phyloP scores from a whole-genome alignment of 139 green algal species.

The Chlamydomonas urium region DNA sequence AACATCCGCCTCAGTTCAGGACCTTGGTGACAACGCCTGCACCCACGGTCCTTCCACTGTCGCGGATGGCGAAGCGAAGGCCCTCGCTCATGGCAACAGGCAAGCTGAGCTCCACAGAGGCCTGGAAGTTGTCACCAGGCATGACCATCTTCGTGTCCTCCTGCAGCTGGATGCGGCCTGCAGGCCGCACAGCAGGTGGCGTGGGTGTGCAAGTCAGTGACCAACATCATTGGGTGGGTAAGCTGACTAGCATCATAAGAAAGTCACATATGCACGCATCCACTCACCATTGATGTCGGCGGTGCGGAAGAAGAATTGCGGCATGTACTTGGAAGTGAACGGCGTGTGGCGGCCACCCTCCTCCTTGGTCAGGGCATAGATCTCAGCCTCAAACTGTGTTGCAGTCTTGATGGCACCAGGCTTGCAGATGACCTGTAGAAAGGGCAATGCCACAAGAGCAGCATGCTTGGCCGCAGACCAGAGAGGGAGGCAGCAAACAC shows the following conservation, averaged over 20 bases:
- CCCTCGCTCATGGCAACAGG: slow-evolving; percentile 80
- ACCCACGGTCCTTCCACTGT: slow-evolving; percentile 92
- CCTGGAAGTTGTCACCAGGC: slow-evolving; percentile 95
- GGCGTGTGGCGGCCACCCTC: slow-evolving; percentile 97
- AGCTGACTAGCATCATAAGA: too few species aligned
- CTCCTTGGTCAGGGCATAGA: slow-evolving; percentile 97
- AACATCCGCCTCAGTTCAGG: slow-evolving; percentile 27
- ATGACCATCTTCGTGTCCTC: slow-evolving; percentile 94
- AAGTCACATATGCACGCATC: too few species aligned
- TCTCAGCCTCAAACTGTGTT: slow-evolving; percentile 74
- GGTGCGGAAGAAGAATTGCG: slow-evolving; percentile 97
- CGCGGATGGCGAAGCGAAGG: slow-evolving; percentile 92
- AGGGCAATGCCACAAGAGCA: too few species aligned
- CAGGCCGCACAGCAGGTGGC: too few species aligned
- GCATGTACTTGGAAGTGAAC: slow-evolving; percentile 97
- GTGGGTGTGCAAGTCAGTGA: too few species aligned
- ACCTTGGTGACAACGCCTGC: slow-evolving; percentile 86
- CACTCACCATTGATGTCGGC: slow-evolving; percentile 83
- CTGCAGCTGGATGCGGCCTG: slow-evolving; percentile 79
- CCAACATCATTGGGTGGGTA: too few species aligned
- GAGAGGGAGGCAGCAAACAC: too few species aligned
- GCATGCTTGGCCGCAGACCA: background rate
- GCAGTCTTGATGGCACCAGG: slow-evolving; percentile 8
- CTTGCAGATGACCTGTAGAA: slow-evolving; percentile 6
- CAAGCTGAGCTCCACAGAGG: slow-evolving; percentile 79